These are phyloP conservation scores for Mucuna pruriens DNA, from an alignment of 306 rosid species.

Conservation along the genomic window DNA sequence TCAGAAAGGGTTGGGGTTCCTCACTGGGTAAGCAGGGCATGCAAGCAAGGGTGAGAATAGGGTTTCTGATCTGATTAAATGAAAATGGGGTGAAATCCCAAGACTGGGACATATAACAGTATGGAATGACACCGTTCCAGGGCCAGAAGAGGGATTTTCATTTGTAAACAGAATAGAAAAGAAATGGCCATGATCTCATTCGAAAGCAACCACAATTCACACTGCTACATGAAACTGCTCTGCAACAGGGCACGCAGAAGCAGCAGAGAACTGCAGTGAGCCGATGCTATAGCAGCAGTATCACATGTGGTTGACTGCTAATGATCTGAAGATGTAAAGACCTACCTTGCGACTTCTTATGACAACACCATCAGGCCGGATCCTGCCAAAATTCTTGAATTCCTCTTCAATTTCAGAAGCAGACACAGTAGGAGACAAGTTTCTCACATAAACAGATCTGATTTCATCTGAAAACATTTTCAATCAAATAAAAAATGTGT, in stretches of 20 bases:
- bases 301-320: background rate
- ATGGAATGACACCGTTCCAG: background rate
- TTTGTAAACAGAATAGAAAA: background rate
- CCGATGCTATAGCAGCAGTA: background rate
- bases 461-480: slow-evolving; percentile 59
- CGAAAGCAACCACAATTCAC: background rate
- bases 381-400: slow-evolving; percentile 71
- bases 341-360: slow-evolving; percentile 80
- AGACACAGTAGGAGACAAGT: slow-evolving; percentile 72
- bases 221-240: no score
- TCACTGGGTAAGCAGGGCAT: no score
- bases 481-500: slow-evolving; percentile 6
- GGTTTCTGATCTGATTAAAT: background rate
- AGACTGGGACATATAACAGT: background rate
- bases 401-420: slow-evolving; percentile 78
- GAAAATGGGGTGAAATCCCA: background rate
- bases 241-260: background rate
- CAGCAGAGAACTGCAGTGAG: background rate
- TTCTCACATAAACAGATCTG: slow-evolving; percentile 81
- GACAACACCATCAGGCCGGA: slow-evolving; percentile 68
- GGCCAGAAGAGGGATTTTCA: background rate
- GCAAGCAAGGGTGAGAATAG: background rate
- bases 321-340: slow-evolving; percentile 7
- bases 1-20: no score
- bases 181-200: background rate